Base-by-base conservation (phyloP, 83 land plant genomes). In the Picea engelmannii region DNA sequence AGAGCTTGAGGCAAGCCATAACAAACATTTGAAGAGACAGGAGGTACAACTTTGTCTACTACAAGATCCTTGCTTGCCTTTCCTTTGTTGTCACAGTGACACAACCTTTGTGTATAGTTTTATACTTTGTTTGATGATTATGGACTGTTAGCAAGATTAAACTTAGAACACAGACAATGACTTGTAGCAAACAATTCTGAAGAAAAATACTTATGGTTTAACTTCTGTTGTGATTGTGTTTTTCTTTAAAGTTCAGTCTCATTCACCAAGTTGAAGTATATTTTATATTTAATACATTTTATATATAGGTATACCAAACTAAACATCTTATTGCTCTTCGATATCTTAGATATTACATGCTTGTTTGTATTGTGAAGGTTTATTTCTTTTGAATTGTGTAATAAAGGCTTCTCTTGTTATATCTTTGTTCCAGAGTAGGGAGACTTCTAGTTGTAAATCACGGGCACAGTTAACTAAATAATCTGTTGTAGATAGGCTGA, bases 1-100 rank as follows among this genome's bases (percentile, higher is more conserved):
- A 87, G 99, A 97, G 65, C 81, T 95, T 63, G 99, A 97, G 81
- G 80, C 81, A 81, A 83, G 82, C 42, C 89, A 92, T 65, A 84
- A 89, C 31, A 91, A 90, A 76, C 83, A 94, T 69, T 67, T 86
- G 79, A 93, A 91, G 83, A 82, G 88, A 73, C 92, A 90, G 81
- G 99, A 96, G 94, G 99, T 96, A 62, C 61, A 73, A 38, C 16
- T 70, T 69, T 31, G 25, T 74, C 5, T 73, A 49, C n/a, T 73
- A 11, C 52, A 35, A n/a, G 59, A 73, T 73, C 23, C 20, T n/a
- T 44, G 16, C 27, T 10, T 66, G 13, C 31, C 31, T 42, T 42
- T 73, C 6, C 49, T 23, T 73, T 42, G 27, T 66, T 66, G 12
- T 73, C 20, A 20, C 8, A n/a, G 25, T 17, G 44, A 23, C 58